Base-by-base conservation (phyloP, 768 basidiomycete species). In the Cystobasidium ongulense region DNA sequence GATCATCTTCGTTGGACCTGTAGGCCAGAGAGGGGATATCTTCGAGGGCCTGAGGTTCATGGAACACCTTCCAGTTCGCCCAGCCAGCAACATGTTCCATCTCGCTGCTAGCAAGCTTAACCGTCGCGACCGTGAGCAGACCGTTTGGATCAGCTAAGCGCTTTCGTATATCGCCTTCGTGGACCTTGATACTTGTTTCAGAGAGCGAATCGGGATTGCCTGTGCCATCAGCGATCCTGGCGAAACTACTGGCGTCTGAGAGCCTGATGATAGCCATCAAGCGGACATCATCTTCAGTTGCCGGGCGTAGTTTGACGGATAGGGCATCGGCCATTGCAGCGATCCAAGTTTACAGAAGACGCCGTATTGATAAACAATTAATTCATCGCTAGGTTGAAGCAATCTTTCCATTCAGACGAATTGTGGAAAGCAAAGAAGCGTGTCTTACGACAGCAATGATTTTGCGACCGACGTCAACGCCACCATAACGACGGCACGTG, bases 41-140 rank as follows among this genome's bases (percentile, higher is more conserved):
- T 36, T 67, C 65, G 4, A 13, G 23, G 4, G 57, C 7, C 23
- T 64, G 63, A 39, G 68, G 68, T n/a, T 18, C 15, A 41, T 71
- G 53, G 27, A 71, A 71, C 25, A 71, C 35, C 54, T 52, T 54
- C 68, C 68, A 71, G 31, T 31, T 71, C 1, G 68, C 68, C 33
- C 52, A 57, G 21, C 53, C 68, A 23, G 53, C 68, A 2, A 59
- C 54, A 5, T 13, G 13, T 4, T 57, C 53, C 21, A 17, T 8
- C 23, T 59, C 57, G 27, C 33, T 29, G 11, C 27, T 4, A 2
- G 57, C 17, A 29, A 3, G 11, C 23, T 21, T 59, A 15, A 21
- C 29, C 4, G 57, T 59, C 13, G 57, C 65, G 18, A 52, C 65
- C 50, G 33, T 67, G 17, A 50, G 15, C 11, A 67, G 7, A 33